Conservation (phyloP, 2,329 filamentous ascomycete species). For the Rutstroemia sp. region DNA sequence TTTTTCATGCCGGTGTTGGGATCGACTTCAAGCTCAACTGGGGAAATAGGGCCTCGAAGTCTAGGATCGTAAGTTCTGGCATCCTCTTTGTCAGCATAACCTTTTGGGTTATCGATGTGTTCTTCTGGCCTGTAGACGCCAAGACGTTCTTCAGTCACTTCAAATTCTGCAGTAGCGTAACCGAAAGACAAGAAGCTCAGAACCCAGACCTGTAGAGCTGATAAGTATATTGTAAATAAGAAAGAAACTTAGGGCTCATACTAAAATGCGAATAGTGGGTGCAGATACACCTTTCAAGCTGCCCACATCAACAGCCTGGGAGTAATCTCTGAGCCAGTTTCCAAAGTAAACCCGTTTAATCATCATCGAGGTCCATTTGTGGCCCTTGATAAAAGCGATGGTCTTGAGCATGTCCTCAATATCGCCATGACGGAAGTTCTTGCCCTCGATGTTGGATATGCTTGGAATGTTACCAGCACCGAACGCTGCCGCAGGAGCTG, state of each 20-base stretch:
- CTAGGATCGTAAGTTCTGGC: conserved; percentile 75
- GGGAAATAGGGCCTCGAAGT: conserved; percentile 70
- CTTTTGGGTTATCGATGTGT: conserved; percentile 67
- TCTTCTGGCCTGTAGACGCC: conserved; percentile 75
- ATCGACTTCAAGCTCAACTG: conserved; percentile 67
- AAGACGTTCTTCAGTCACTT: conserved; percentile 72
- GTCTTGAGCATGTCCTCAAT: conserved; percentile 78
- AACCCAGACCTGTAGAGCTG: conserved; percentile 54
- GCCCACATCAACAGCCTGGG: conserved; percentile 74
- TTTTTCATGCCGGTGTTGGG: conserved; percentile 92
- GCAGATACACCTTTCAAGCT: conserved; percentile 72
- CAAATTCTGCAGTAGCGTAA: conserved; percentile 80
- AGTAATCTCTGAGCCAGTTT: conserved; percentile 81
- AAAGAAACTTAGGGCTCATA: conserved; percentile 22
- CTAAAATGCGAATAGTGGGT: conserved; percentile 69
- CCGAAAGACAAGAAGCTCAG: conserved; percentile 76
- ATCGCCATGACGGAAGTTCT: conserved; percentile 67
- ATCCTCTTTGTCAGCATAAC: conserved; percentile 80
- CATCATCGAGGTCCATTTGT: conserved; percentile 78
- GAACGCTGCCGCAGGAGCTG: conserved; percentile 52
- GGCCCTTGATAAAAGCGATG: conserved; percentile 67
- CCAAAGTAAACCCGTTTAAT: conserved; percentile 77
- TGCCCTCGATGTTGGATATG: conserved; percentile 49
- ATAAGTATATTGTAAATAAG: too few relatives aligned
- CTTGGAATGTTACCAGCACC: conserved; percentile 67